Conservation (phyloP, 805 yeast genomes). For the Candida broadrunensis region DNA sequence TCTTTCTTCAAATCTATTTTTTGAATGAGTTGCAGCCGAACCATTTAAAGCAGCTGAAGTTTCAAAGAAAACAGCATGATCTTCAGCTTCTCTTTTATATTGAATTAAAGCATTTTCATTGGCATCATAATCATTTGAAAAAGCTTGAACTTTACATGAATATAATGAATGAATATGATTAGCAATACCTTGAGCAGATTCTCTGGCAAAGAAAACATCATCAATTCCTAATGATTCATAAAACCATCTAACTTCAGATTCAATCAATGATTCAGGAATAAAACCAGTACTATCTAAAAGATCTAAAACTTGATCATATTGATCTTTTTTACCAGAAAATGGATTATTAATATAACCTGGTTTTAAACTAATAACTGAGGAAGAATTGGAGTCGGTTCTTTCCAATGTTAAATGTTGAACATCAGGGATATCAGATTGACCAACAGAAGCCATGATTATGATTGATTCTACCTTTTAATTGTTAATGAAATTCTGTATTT, state of each 20-base stretch:
- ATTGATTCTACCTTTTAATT: too few relatives aligned
- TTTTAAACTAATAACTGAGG: slow-evolving; percentile 28
- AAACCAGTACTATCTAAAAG: slow-evolving; percentile 79
- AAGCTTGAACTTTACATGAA: slow-evolving; percentile 90
- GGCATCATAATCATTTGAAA: slow-evolving; percentile 17
- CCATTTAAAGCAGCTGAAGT: slow-evolving; percentile 35
- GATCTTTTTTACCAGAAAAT: slow-evolving; percentile 77
- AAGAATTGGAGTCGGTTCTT: slow-evolving; percentile 23
- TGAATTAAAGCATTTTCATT: slow-evolving; percentile 56
- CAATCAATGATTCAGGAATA: slow-evolving; percentile 84
- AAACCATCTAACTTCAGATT: slow-evolving; percentile 85
- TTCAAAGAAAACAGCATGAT: slow-evolving; percentile 90
- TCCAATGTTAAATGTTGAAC: slow-evolving; percentile 16
- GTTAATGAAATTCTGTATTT: too few relatives aligned
- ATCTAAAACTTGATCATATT: slow-evolving; percentile 79
- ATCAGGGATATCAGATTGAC: not conserved
- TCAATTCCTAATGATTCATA: slow-evolving; percentile 86
- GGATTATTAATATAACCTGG: slow-evolving; percentile 73
- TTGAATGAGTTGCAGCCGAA: slow-evolving; percentile 21
- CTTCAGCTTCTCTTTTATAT: slow-evolving; percentile 74
- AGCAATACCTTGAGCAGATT: slow-evolving; percentile 75
- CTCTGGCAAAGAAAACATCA: slow-evolving; percentile 87
- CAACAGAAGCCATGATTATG: not conserved
- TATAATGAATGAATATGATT: slow-evolving; percentile 84
- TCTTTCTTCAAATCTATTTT: slow-evolving; percentile 60